Conservation (phyloP, 768 basidiomycete species). For the Suillus subluteus region DNA sequence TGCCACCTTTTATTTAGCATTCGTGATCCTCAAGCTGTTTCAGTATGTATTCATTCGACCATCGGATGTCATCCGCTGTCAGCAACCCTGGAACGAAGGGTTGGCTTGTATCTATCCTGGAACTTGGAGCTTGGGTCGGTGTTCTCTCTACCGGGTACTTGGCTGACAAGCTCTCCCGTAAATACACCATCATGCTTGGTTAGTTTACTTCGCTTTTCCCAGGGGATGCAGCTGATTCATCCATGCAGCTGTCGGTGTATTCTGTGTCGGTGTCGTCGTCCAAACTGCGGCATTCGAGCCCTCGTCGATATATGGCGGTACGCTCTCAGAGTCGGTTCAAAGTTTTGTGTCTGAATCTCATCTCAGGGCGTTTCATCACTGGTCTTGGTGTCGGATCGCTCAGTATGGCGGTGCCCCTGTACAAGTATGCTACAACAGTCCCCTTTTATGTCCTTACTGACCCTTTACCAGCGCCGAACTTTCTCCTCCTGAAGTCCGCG, state of each 20-base stretch:
- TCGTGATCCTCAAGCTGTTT: conserved; percentile 4
- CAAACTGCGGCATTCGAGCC: conserved; percentile 63
- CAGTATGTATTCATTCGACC: conserved; percentile 55
- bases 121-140: conserved; percentile 78
- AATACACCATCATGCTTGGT: conserved; percentile 71
- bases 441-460: neutral
- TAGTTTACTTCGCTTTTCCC: conserved; percentile 9
- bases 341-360: neutral
- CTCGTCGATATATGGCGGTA: conserved; percentile 67
- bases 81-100: conserved; percentile 58
- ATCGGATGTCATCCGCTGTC: conserved; percentile 60
- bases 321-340: neutral
- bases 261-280: conserved; percentile 74
- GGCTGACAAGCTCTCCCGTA: conserved; percentile 73
- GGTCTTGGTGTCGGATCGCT: conserved; percentile 83
- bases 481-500: conserved; percentile 81
- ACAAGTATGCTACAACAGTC: conserved; percentile 47
- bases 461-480: conserved; percentile 46
- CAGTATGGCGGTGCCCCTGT: conserved; percentile 83
- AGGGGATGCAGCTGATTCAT: conserved; percentile 13
- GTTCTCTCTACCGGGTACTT: conserved; percentile 72
- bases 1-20: conserved; percentile 3
- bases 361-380: conserved; percentile 66
- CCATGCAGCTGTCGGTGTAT: conserved; percentile 55
- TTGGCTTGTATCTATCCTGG: conserved; percentile 75